Percentiles rank a stretch among this genome's conserved stretches.
Evolutionary conservation across 345 rosid species (phyloP).

Genomic region (Brassica cretica): DNA sequence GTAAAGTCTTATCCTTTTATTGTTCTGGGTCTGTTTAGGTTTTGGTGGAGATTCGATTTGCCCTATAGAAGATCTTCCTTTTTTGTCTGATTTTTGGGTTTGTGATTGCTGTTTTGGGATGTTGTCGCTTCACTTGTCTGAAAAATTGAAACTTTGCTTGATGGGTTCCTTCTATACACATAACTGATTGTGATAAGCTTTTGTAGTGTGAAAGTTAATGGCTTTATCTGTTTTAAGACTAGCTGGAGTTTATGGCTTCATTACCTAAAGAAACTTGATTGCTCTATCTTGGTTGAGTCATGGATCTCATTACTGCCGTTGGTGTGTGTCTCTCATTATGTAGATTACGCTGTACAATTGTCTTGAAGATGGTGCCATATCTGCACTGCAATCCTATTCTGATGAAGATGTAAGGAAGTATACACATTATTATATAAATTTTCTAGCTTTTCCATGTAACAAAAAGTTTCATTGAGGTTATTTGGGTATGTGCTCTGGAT

Average conservation of each 20-base stretch:
- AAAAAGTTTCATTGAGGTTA: constrained; percentile 28
- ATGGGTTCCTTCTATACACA: neutral
- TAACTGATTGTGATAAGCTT: neutral
- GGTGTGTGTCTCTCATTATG: constrained; percentile 9
- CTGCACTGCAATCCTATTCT: constrained; percentile 79
- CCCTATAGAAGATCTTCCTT: neutral
- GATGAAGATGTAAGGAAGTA: constrained; percentile 85
- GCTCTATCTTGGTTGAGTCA: neutral
- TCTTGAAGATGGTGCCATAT: constrained; percentile 86
- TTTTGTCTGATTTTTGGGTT: neutral
- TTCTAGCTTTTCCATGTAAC: constrained; percentile 15
- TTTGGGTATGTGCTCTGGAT: constrained; percentile 55
- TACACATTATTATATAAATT: neutral
- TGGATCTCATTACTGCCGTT: neutral
- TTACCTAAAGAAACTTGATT: neutral
- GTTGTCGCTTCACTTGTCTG: neutral
- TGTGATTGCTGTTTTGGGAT: neutral
- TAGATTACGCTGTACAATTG: constrained; percentile 96
- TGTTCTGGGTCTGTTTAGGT: constrained; percentile 22
- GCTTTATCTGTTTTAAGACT: neutral
- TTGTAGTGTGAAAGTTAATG: neutral
- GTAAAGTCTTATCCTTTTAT: constrained; percentile 33
- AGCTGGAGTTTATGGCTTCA: neutral
- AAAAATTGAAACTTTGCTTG: neutral
- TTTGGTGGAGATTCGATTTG: constrained; percentile 1